Conservation (phyloP, 2,329 filamentous ascomycete genomes). For the Aspergillus neotritici region DNA sequence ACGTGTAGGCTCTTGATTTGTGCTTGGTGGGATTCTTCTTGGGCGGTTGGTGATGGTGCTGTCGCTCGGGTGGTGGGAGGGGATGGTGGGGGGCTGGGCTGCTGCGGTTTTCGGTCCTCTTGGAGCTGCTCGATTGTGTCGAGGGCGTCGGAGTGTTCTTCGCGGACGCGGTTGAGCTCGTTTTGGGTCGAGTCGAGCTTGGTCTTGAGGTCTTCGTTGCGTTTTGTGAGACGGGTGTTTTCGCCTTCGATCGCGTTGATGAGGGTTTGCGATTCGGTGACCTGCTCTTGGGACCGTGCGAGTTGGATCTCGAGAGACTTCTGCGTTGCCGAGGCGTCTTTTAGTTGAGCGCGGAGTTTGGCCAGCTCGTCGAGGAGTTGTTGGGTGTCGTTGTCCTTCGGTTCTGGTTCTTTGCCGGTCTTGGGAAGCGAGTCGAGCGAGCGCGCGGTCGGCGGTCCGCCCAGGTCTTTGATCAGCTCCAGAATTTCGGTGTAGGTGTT, state of each 20-base stretch:
- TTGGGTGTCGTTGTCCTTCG: constrained; percentile 16
- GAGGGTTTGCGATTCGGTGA: constrained; percentile 32
- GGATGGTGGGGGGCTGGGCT: constrained; percentile 27
- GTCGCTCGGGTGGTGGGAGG: constrained; percentile 17
- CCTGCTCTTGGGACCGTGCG: constrained; percentile 31
- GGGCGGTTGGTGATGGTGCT: constrained; percentile 8
- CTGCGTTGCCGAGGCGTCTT: constrained; percentile 23
- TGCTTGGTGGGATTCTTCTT: constrained; percentile 30
- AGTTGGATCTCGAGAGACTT: constrained; percentile 32
- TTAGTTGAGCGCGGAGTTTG: constrained; percentile 25
- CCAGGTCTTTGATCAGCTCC: constrained; percentile 32
- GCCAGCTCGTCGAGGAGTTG: constrained; percentile 25
- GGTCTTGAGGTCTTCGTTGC: constrained; percentile 31
- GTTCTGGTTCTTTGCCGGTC: constrained; percentile 12
- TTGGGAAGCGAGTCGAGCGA: constrained; percentile 11
- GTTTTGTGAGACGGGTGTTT: constrained; percentile 32
- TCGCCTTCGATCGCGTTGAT: constrained; percentile 36
- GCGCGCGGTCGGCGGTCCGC: constrained; percentile 16
- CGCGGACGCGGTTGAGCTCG: constrained; percentile 26
- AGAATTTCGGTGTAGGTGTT: constrained; percentile 38
- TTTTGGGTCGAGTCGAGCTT: constrained; percentile 27
- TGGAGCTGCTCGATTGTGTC: constrained; percentile 27
- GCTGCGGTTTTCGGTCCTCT: constrained; percentile 23
- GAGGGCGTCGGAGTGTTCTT: constrained; percentile 28
- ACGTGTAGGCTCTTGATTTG: constrained; percentile 33